Conservation (phyloP, 352 stramenopile species). For the Phytopythium sindhum region DNA sequence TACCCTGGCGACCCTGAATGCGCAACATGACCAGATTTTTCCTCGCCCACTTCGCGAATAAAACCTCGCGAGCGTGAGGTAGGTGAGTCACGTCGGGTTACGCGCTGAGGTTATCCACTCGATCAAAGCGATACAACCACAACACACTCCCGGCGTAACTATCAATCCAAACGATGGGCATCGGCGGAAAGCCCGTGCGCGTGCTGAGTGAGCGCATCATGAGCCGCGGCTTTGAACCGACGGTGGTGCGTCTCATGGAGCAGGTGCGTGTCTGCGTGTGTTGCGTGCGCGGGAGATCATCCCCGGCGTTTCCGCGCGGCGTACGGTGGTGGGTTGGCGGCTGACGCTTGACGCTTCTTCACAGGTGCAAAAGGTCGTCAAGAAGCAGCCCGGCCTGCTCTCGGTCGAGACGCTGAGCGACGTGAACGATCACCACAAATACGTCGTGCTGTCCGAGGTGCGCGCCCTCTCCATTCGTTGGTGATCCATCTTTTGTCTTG, state of each 20-base stretch:
- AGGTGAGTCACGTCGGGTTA: neutral
- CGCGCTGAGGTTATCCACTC: neutral
- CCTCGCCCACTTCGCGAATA: too few species aligned
- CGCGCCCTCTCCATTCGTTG: neutral
- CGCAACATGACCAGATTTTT: neutral
- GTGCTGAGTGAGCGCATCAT: slow-evolving; percentile 85
- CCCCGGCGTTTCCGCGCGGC: neutral
- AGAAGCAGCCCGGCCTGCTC: slow-evolving; percentile 66
- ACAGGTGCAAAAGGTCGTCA: slow-evolving; percentile 75
- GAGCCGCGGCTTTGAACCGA: slow-evolving; percentile 79
- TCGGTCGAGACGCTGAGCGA: slow-evolving; percentile 82
- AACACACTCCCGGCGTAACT: too few species aligned
- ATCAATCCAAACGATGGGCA: slow-evolving; percentile 3
- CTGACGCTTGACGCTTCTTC: neutral
- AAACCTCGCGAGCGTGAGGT: too few species aligned
- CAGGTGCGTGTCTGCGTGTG: slow-evolving; percentile 32
- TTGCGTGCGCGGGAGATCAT: neutral
- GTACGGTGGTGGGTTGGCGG: neutral
- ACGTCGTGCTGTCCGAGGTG: slow-evolving; percentile 83
- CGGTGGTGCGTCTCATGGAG: slow-evolving; percentile 76
- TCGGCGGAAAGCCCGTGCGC: slow-evolving; percentile 58
- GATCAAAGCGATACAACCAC: slow-evolving; percentile 2
- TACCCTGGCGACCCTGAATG: neutral
- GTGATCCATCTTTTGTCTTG: too few species aligned
- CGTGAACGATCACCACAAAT: slow-evolving; percentile 85